A percentile compares a stretch with the other conserved stretches of the same genome.
Evolutionary conservation across 495 filamentous ascomycete species (phyloP).

Genomic region (Immersiella caudata): DNA sequence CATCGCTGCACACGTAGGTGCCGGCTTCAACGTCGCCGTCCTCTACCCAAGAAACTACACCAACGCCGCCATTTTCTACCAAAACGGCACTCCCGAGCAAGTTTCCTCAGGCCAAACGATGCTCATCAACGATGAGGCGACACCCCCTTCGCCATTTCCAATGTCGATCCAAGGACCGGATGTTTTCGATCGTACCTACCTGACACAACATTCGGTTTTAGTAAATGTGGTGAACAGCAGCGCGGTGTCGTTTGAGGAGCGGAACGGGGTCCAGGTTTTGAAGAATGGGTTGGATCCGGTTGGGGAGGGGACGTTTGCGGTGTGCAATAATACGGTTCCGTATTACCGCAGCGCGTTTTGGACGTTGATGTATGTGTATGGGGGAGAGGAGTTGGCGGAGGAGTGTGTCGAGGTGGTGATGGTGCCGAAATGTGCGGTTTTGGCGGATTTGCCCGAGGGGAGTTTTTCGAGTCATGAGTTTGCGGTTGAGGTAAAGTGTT

Average conservation of each 20-base stretch:
- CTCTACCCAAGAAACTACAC: slow-evolving; percentile 14
- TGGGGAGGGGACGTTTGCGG: slow-evolving; percentile 32
- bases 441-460: slow-evolving; percentile 29
- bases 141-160: slow-evolving; percentile 35
- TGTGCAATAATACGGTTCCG: slow-evolving; percentile 32
- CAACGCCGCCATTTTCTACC: slow-evolving; percentile 35
- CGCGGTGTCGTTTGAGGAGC: slow-evolving; percentile 20
- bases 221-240: slow-evolving; percentile 35
- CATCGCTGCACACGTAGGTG: neutral
- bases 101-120: slow-evolving; percentile 22
- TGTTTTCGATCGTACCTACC: slow-evolving; percentile 25
- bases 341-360: slow-evolving; percentile 28
- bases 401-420: slow-evolving; percentile 33
- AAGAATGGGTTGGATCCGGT: slow-evolving; percentile 5
- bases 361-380: slow-evolving; percentile 32
- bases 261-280: slow-evolving; percentile 23
- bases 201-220: slow-evolving; percentile 25
- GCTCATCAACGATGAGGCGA: slow-evolving; percentile 39
- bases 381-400: slow-evolving; percentile 17
- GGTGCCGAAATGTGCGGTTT: slow-evolving; percentile 33
- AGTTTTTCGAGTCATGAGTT: slow-evolving; percentile 34
- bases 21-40: slow-evolving; percentile 13
- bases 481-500: slow-evolving; percentile 30
- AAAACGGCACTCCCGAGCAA: slow-evolving; percentile 38
- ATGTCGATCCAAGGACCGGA: slow-evolving; percentile 26